Evolutionary conservation across 306 rosid genomes (phyloP).

Genomic region (Glycine soja): DNA sequence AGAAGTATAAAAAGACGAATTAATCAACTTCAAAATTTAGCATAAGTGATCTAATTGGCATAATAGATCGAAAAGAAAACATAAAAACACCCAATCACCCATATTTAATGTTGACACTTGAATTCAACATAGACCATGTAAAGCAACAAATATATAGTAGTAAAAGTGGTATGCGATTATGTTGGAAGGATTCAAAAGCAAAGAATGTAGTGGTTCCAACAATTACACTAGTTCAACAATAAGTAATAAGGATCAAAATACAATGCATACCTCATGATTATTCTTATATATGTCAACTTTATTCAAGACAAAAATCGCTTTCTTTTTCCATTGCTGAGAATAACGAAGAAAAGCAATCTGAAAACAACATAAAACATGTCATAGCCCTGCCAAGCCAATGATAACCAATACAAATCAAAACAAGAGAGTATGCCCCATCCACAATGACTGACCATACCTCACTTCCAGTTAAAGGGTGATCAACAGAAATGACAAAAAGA

Average conservation of each 20-base stretch:
- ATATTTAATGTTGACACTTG: too few relatives aligned
- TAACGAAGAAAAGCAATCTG: conserved; percentile 92
- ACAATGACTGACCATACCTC: conserved; percentile 73
- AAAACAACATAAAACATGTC: conserved; percentile 42
- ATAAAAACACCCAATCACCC: too few relatives aligned
- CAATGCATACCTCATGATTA: conserved; percentile 68
- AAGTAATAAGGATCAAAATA: conserved; percentile 27
- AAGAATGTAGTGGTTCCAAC: too few relatives aligned
- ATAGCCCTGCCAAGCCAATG: conserved; percentile 32
- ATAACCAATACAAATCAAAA: conserved; percentile 10
- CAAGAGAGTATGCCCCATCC: conserved; percentile 26
- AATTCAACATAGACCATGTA: too few relatives aligned
- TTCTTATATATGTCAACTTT: conserved; percentile 88
- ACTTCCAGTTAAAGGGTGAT: conserved; percentile 95
- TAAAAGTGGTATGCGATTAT: too few relatives aligned
- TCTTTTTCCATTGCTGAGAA: conserved; percentile 98
- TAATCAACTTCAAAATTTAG: too few relatives aligned
- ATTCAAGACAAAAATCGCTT: conserved; percentile 92
- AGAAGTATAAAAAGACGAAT: too few relatives aligned
- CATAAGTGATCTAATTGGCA: too few relatives aligned
- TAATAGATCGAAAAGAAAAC: too few relatives aligned
- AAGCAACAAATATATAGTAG: too few relatives aligned
- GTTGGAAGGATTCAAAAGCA: too few relatives aligned
- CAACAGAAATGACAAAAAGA: conserved; percentile 94
- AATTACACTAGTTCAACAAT: too few relatives aligned